Percentiles rank a stretch among this genome's conserved stretches.
phyloP scores from a whole-genome alignment of 2,329 filamentous ascomycete species.

The Penicillium frequentans region DNA sequence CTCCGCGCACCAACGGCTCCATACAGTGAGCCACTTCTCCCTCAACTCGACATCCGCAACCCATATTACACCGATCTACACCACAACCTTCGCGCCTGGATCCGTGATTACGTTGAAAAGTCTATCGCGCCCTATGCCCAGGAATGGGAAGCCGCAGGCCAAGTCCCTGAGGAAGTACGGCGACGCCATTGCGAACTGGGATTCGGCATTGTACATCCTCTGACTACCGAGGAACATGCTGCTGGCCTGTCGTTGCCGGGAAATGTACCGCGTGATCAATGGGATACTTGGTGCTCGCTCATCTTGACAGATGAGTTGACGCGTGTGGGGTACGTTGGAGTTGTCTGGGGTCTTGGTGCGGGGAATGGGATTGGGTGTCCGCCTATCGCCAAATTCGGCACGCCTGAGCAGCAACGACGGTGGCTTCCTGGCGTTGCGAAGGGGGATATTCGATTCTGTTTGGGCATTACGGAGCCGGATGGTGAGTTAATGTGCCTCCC shows the following conservation, averaged over 20 bases:
- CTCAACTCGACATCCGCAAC: conserved; percentile 43
- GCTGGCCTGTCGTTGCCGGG: conserved; percentile 44
- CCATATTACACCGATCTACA: conserved; percentile 66
- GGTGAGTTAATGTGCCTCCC: conserved; percentile 34
- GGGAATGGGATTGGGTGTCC: conserved; percentile 64
- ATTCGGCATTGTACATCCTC: conserved; percentile 37
- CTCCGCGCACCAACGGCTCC: conserved; percentile 32
- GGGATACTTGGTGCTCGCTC: conserved; percentile 59
- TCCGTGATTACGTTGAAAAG: conserved; percentile 61
- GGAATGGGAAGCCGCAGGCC: conserved; percentile 63
- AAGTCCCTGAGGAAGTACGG: conserved; percentile 49
- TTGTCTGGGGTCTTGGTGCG: conserved; percentile 59
- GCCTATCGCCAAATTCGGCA: conserved; percentile 64
- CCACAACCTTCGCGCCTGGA: conserved; percentile 55
- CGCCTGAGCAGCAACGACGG: conserved; percentile 55
- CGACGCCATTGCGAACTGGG: conserved; percentile 42
- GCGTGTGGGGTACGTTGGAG: conserved; percentile 58
- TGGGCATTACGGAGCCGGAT: conserved; percentile 65
- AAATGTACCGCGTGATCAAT: conserved; percentile 48
- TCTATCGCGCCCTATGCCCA: conserved; percentile 59
- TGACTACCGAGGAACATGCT: conserved; percentile 40
- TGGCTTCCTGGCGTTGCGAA: conserved; percentile 62
- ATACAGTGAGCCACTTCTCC: conserved; percentile 46
- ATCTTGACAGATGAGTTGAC: conserved; percentile 58
- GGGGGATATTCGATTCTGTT: conserved; percentile 61